Evolutionary conservation across 345 rosid species (phyloP).

Genomic region (Psidium friedrichsthalianum): DNA sequence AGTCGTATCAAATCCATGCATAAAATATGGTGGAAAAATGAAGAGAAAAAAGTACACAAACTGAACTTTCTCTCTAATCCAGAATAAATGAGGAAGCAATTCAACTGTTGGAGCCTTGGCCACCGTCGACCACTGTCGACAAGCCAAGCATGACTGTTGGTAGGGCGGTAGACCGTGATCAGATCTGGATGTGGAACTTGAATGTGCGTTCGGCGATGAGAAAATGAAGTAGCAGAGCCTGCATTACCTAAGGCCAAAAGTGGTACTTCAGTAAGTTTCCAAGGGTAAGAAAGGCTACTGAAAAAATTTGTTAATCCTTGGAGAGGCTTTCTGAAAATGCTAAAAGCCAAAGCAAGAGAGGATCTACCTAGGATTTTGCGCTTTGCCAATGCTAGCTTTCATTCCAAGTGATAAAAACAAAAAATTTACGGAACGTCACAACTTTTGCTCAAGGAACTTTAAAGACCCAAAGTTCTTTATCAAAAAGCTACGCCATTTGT

Average conservation of each 20-base stretch:
- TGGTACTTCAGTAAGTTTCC: not conserved
- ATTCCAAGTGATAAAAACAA: not conserved
- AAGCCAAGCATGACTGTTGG: not conserved
- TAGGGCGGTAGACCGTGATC: no score
- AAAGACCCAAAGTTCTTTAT: no score
- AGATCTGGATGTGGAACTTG: no score
- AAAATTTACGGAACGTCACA: not conserved
- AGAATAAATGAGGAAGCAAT: not conserved
- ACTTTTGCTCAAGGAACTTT: not conserved
- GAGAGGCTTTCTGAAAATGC: rapidly evolving
- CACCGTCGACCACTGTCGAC: not conserved
- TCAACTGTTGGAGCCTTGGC: not conserved
- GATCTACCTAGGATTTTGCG: no score
- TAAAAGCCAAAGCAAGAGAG: not conserved
- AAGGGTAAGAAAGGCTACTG: rapidly evolving
- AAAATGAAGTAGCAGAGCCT: no score
- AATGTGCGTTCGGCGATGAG: not conserved
- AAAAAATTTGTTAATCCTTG: not conserved
- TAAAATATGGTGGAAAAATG: not conserved
- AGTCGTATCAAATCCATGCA: not conserved
- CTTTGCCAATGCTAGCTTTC: not conserved
- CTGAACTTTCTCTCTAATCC: not conserved
- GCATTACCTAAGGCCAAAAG: no score
- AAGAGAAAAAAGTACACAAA: not conserved
- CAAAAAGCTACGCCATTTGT: no score